A percentile compares a stretch with the other conserved stretches of the same genome.
phyloP scores from a whole-genome alignment of 2,329 filamentous ascomycete genomes.

The Penicillium sp. region DNA sequence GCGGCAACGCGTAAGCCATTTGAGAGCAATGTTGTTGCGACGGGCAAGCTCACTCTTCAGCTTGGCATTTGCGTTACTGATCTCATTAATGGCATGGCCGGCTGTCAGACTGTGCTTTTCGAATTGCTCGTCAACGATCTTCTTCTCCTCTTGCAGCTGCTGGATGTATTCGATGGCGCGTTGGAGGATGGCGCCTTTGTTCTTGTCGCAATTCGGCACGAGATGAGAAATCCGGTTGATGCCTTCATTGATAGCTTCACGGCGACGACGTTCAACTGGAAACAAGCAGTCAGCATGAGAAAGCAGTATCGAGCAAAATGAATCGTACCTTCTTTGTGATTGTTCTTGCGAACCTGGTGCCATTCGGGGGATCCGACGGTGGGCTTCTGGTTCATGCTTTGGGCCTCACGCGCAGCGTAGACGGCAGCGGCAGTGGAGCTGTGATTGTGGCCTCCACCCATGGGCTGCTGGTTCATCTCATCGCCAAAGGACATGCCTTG shows the following conservation, averaged over 20 bases:
- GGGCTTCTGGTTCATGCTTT: slow-evolving; percentile 63
- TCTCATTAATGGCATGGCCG: slow-evolving; percentile 64
- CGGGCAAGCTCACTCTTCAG: slow-evolving; percentile 87
- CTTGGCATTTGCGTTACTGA: slow-evolving; percentile 89
- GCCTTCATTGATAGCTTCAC: slow-evolving; percentile 97
- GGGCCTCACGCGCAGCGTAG: slow-evolving; percentile 51
- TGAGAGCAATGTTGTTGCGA: slow-evolving; percentile 66
- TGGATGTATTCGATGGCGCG: slow-evolving; percentile 92
- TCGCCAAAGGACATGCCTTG: slow-evolving; percentile 39
- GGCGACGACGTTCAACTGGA: slow-evolving; percentile 87
- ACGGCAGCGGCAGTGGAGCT: slow-evolving; percentile 59
- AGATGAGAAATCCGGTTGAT: slow-evolving; percentile 98
- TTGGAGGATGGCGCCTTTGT: slow-evolving; percentile 94
- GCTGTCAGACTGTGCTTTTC: slow-evolving; percentile 45
- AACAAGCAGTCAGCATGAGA: slow-evolving; percentile 12
- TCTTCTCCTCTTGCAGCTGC: slow-evolving; percentile 60
- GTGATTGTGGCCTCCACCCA: slow-evolving; percentile 37
- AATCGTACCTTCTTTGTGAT: slow-evolving; percentile 89
- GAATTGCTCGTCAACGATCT: slow-evolving; percentile 41
- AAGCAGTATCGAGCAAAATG: background rate
- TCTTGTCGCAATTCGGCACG: slow-evolving; percentile 96
- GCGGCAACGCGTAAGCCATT: slow-evolving; percentile 47
- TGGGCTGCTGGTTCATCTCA: slow-evolving; percentile 40
- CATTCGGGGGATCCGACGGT: slow-evolving; percentile 95
- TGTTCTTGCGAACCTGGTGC: slow-evolving; percentile 96